Evolutionary conservation across 345 rosid genomes (phyloP), one percentile per base, ranked within the genome.

Genomic region (Rhodamnia rubescens): DNA sequence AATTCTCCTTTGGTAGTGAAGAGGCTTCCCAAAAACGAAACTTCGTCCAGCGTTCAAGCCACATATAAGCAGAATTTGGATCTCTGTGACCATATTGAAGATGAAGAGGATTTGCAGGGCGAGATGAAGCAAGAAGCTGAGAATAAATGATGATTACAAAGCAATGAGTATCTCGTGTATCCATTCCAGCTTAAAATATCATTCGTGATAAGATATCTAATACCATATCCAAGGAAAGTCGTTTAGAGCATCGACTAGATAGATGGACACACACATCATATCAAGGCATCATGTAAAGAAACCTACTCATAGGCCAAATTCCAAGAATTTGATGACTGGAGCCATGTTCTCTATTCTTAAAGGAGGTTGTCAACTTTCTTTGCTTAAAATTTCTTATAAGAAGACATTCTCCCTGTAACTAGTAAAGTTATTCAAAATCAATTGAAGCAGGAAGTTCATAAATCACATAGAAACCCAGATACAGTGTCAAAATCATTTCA

Each of bases 1-100:
- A 74, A 82, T 82, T 91, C 87, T 86, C 92, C 87, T 88, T 86
- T 74, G 82, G 86, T 56, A 88, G 90, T 40, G 91, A 87, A 88
- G 87, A 88, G 59, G 91, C 90, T 85, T 86, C 89, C 97, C 95
- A 94, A 86, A 93, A 92, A 81, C 61, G 90, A 86, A 91, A 90
- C 10, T 59, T 88, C 42, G 96, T 91, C 98, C 99, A 96, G 78
- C 97, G 94, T 85, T 87, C 91, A 85, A 94, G 91, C 99, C 99
- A 96, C 81, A 89, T 90, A 89, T 84, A 83, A 49, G 91, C 89
- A 13, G 93, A 92, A 89, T 96, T 95, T 59, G 94, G 92, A 83
- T 95, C 93, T 83, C 89, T 93, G 22, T 87, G 88, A 85, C 84
- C 89, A 85, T 91, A 93, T n/a, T 91, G 92, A 61, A 93, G 88